Percentiles rank a stretch among this genome's conserved stretches.
phyloP scores from a whole-genome alignment of 257 asterid genomes.

The Dorcoceras hygrometricum region DNA sequence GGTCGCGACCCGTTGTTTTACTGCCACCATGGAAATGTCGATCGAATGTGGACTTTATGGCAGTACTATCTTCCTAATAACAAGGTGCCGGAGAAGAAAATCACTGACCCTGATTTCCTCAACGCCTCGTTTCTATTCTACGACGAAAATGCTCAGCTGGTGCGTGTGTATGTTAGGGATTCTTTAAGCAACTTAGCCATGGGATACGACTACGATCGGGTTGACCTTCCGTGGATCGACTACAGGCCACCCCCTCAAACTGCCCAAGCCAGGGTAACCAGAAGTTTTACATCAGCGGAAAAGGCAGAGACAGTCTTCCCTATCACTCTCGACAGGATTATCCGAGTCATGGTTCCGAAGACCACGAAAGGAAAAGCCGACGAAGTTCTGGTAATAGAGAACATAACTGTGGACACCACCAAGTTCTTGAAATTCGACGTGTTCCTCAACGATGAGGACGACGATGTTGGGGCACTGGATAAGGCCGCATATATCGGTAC shows the following conservation, averaged over 20 bases:
- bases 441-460: constrained; percentile 41
- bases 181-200: constrained; percentile 20
- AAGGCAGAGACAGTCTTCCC: constrained; percentile 15
- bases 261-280: constrained; percentile 1
- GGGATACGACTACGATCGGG: constrained; percentile 28
- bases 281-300: background rate
- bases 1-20: constrained; percentile 20
- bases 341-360: constrained; percentile 20
- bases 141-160: constrained; percentile 31
- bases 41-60: constrained; percentile 42
- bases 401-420: constrained; percentile 1
- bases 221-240: constrained; percentile 30
- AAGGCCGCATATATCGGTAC: constrained; percentile 40
- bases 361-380: constrained; percentile 22
- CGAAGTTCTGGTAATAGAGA: constrained; percentile 23
- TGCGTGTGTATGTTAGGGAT: constrained; percentile 29
- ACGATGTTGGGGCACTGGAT: constrained; percentile 19
- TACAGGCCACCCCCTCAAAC: constrained; percentile 18
- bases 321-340: background rate
- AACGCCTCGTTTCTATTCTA: constrained; percentile 36
- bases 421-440: constrained; percentile 35
- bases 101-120: constrained; percentile 30
- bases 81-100: background rate
- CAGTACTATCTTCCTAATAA: background rate
- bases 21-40: constrained; percentile 33